Conservation (phyloP, 108 stramenopile genomes). For the Craspedostauros australis region DNA sequence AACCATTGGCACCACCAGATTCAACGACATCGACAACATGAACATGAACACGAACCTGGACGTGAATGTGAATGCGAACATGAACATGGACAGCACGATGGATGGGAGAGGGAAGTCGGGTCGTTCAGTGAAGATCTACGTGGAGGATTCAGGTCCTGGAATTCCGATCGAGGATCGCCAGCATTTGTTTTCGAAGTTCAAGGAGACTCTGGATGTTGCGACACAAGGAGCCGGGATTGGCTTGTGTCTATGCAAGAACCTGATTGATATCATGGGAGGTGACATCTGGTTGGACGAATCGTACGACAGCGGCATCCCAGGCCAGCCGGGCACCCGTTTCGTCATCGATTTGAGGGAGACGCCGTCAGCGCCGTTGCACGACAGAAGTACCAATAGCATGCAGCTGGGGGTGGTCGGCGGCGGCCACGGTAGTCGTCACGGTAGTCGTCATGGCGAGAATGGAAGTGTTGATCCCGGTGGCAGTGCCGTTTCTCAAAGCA, state of each 20-base stretch:
- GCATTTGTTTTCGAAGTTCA: constrained; percentile 9
- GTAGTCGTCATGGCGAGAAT: too few relatives aligned
- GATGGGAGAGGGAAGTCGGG: too few relatives aligned
- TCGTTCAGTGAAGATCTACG: constrained; percentile 2
- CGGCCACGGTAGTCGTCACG: too few relatives aligned
- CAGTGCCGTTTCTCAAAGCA: too few relatives aligned
- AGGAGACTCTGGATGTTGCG: constrained; percentile 8
- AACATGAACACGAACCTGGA: background rate
- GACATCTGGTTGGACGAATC: constrained; percentile 9
- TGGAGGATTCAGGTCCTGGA: constrained; percentile 18
- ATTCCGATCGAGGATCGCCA: constrained; percentile 7
- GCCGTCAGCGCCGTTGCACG: background rate
- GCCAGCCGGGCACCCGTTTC: constrained; percentile 11
- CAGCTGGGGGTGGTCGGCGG: too few relatives aligned
- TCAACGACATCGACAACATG: constrained; percentile 1
- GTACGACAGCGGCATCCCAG: constrained; percentile 10
- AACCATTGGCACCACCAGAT: background rate
- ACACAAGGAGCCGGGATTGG: constrained; percentile 17
- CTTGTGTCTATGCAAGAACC: background rate
- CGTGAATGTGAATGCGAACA: background rate
- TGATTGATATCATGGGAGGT: constrained; percentile 9
- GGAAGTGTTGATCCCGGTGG: too few relatives aligned
- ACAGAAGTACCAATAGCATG: too few relatives aligned
- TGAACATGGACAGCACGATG: background rate
- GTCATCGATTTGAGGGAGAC: background rate